Conservation (phyloP, 345 rosid genomes). For the Limnanthes douglasii region DNA sequence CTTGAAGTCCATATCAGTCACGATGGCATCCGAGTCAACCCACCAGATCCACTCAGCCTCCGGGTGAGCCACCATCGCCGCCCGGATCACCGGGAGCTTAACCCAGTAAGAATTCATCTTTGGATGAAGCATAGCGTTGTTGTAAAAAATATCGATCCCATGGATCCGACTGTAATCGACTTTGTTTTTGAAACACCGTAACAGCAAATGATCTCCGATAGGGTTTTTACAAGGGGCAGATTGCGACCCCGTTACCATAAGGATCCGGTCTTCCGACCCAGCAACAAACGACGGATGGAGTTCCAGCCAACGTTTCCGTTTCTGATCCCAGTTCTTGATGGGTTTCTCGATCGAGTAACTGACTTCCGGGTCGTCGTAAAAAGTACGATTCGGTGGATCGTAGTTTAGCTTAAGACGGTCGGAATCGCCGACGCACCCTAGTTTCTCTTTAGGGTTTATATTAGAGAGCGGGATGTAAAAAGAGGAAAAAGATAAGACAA, state of each 20-base stretch:
- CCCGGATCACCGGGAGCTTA: slow-evolving; percentile 53
- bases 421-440: slow-evolving; percentile 6
- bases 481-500: slow-evolving; percentile 53
- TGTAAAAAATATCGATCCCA: slow-evolving; percentile 76
- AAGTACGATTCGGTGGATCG: slow-evolving; percentile 40
- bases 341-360: slow-evolving; percentile 44
- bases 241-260: slow-evolving; percentile 83
- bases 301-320: slow-evolving; percentile 53
- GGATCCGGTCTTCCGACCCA: slow-evolving; percentile 38
- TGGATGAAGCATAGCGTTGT: slow-evolving; percentile 54
- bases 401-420: slow-evolving; percentile 17
- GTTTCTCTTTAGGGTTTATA: slow-evolving; percentile 6
- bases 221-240: slow-evolving; percentile 62
- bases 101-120: slow-evolving; percentile 77
- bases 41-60: slow-evolving; percentile 99
- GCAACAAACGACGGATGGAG: slow-evolving; percentile 53
- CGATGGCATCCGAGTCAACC: slow-evolving; percentile 87
- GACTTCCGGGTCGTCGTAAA: slow-evolving; percentile 72
- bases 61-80: slow-evolving; percentile 93
- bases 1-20: slow-evolving; percentile 87
- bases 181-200: slow-evolving; percentile 78
- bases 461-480: slow-evolving; percentile 12
- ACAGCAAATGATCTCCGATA: slow-evolving; percentile 64
- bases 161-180: slow-evolving; percentile 83
- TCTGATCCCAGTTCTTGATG: slow-evolving; percentile 61